Evolutionary conservation across 495 filamentous ascomycete genomes (phyloP).

Genomic region (Venustampulla echinocandica): DNA sequence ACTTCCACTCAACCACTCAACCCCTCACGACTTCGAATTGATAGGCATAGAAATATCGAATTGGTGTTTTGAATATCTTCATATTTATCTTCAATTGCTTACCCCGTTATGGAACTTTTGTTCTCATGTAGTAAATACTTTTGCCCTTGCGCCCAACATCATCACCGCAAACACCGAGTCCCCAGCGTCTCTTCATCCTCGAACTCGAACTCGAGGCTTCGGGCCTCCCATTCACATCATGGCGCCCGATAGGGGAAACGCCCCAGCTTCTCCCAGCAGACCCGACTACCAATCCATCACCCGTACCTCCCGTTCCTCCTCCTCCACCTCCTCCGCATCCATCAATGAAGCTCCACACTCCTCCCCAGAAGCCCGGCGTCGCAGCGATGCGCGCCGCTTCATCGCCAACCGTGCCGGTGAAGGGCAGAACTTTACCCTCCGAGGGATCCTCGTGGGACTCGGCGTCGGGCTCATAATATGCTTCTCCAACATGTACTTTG

Average conservation of each 20-base stretch:
- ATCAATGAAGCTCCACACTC: constrained; percentile 8
- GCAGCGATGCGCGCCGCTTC: constrained; percentile 28
- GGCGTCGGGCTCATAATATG: constrained; percentile 81
- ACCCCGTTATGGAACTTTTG: no score
- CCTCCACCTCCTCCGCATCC: constrained; percentile 6
- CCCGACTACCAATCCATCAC: constrained; percentile 16
- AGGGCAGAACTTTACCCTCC: constrained; percentile 67
- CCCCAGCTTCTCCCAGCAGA: not conserved
- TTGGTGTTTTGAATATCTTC: no score
- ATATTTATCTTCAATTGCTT: no score
- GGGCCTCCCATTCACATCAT: no score
- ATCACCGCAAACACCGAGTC: no score
- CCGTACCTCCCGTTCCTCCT: constrained; percentile 5
- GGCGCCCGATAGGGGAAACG: constrained; percentile 32
- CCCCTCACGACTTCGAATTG: no score
- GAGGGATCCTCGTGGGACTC: constrained; percentile 72
- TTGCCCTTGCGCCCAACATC: no score
- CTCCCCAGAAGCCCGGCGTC: constrained; percentile 15
- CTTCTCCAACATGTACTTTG: constrained; percentile 97
- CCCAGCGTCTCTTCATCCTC: no score
- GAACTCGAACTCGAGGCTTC: no score
- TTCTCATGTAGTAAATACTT: no score
- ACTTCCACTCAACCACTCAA: no score
- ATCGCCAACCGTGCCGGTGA: constrained; percentile 27
- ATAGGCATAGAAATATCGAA: no score